Conservation (phyloP, 371 early-diverging fungal species). For the Zopfochytrium polystomum region DNA sequence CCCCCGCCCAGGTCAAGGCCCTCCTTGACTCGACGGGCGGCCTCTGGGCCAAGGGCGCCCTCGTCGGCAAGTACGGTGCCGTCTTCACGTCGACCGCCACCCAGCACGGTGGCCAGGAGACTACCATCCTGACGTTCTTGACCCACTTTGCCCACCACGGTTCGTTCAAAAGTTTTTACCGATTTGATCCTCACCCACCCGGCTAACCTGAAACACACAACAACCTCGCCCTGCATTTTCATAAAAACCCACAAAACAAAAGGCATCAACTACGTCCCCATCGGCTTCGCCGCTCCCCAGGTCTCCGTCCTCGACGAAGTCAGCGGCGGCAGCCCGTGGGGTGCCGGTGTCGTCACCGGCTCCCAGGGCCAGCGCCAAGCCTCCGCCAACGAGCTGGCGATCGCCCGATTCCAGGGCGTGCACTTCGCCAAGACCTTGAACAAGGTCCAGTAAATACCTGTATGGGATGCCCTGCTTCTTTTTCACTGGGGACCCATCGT, state of each 20-base stretch:
- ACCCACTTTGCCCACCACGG: constrained; percentile 79
- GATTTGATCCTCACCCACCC: neutral
- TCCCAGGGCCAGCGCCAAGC: constrained; percentile 70
- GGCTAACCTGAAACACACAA: too few relatives aligned
- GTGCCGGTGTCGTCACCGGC: constrained; percentile 68
- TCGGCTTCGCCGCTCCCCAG: constrained; percentile 11
- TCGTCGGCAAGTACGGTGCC: constrained; percentile 71
- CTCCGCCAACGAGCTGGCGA: constrained; percentile 59
- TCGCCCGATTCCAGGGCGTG: constrained; percentile 53
- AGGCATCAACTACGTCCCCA: constrained; percentile 18
- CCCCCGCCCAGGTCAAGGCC: constrained; percentile 75
- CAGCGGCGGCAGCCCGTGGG: constrained; percentile 54
- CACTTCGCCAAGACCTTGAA: constrained; percentile 36
- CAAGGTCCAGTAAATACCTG: too few relatives aligned
- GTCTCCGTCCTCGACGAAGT: constrained; percentile 13
- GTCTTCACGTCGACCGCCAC: constrained; percentile 70
- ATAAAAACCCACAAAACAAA: neutral
- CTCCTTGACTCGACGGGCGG: constrained; percentile 73
- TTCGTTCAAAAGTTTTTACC: neutral
- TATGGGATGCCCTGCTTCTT: too few relatives aligned
- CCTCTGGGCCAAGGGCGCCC: constrained; percentile 64
- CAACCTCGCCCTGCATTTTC: neutral
- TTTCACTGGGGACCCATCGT: too few relatives aligned
- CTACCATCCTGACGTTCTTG: constrained; percentile 67
- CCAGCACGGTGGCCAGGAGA: constrained; percentile 53